Base-by-base conservation (phyloP, 495 filamentous ascomycete genomes). In the Neurospora discreta region DNA sequence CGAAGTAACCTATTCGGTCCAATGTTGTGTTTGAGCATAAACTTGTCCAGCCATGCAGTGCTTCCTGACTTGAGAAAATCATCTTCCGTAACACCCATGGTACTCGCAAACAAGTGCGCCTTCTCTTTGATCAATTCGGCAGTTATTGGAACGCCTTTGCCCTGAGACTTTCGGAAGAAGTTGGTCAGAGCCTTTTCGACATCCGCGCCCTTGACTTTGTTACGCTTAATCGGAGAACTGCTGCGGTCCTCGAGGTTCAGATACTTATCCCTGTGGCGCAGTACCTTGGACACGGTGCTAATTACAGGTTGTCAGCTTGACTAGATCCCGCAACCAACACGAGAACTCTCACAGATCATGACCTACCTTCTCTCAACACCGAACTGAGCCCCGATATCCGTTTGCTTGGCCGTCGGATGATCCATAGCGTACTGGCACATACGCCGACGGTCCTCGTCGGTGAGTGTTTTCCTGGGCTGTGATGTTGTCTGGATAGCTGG, bases 401-500 rank as follows among this genome's bases (percentile, higher is more conserved):
- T 97, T 81, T 99, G 95, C 82, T 98, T 97, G n/a, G 92, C 92
- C 70, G 88, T 91, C 65, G 95, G 95, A 78, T 98, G 90, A 76
- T 97, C 94, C 78, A 97, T 93, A 77, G 95, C 92, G 81, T 97
- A 99, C 76, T 93, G 86, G 80, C 95, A 98, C 94, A 99, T 99
- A 69, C 89, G 88, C 71, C 94, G 89, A 69, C 95, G 89, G 78
- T 98, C 94, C 39, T 92, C 89, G 81, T 98, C 95, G 30, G 95
- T 98, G 75, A 99, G 85, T 0, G 96, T 98, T 80, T 92, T 93
- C 75, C 95, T 87, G 8, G 93, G 91, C 39, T 92, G 91, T 68
- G 91, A 82, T 33, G 82, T 82, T 7, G 81, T 82, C 71, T 86
- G 84, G 74, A 82, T 82, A 39, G 83, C 78, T 15, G 82, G 81